A percentile compares a stretch with the other conserved stretches of the same genome.
Evolutionary conservation across 108 stramenopile genomes (phyloP).

Genomic region (Bacterosira constricta): DNA sequence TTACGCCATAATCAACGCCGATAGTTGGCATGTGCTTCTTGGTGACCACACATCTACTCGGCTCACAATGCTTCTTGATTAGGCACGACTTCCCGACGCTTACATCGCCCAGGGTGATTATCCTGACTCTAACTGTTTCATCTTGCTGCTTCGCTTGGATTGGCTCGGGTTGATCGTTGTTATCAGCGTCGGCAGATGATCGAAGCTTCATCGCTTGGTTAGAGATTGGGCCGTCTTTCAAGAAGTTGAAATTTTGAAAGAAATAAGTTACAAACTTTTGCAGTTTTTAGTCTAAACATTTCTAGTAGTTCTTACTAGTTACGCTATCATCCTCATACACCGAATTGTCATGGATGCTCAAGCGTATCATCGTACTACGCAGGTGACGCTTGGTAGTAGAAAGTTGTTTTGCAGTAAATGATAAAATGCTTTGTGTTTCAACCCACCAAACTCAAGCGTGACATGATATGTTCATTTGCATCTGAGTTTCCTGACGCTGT

Average conservation of each 20-base stretch:
- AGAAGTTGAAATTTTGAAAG: no score
- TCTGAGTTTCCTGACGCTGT: background rate
- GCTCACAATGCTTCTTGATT: constrained; percentile 84
- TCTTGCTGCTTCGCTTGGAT: no score
- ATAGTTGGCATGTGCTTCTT: constrained; percentile 75
- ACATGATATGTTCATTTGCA: background rate
- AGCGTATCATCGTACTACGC: constrained; percentile 1
- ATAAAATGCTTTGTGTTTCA: no score
- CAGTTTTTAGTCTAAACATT: no score
- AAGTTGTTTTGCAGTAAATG: no score
- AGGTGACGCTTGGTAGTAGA: no score
- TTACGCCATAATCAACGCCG: constrained; percentile 87
- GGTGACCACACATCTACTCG: constrained; percentile 60
- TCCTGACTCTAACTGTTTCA: no score
- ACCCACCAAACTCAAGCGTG: background rate
- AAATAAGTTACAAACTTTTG: no score
- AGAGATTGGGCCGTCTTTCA: no score
- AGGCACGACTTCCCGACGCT: constrained; percentile 76
- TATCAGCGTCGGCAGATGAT: background rate
- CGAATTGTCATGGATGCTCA: background rate
- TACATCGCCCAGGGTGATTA: constrained; percentile 65
- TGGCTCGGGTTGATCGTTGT: background rate
- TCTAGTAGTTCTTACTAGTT: no score
- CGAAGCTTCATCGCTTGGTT: no score
- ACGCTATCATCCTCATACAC: background rate